A percentile compares a stretch with the other conserved stretches of the same genome.
These are phyloP conservation scores for Lipomyces spencermartinsiae DNA, from an alignment of 805 yeast genomes.

Conservation along the genomic window DNA sequence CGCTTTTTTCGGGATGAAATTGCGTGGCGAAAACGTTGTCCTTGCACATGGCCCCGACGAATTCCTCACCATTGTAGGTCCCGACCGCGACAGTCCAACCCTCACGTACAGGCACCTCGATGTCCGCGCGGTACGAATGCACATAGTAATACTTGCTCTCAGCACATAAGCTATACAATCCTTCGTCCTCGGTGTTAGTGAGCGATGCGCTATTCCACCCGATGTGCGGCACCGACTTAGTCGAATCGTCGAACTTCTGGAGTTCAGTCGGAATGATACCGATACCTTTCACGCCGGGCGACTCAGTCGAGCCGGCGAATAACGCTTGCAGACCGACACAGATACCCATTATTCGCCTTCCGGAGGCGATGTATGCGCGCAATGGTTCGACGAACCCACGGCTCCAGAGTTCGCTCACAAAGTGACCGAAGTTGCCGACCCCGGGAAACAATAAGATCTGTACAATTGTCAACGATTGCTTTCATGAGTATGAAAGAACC, in stretches of 20 bases:
- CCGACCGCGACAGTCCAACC: constrained; percentile 80
- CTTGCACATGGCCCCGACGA: constrained; percentile 79
- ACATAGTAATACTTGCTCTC: constrained; percentile 86
- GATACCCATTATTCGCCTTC: constrained; percentile 91
- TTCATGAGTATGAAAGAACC: not conserved
- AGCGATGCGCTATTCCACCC: constrained; percentile 81
- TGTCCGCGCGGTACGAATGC: constrained; percentile 86
- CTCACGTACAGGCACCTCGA: constrained; percentile 47
- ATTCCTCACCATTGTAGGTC: constrained; percentile 76
- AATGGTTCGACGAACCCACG: constrained; percentile 73
- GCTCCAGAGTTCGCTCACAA: constrained; percentile 69
- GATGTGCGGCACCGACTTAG: constrained; percentile 91
- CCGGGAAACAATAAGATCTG: constrained; percentile 82
- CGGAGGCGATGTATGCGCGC: constrained; percentile 68
- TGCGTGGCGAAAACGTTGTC: constrained; percentile 92
- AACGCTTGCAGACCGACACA: constrained; percentile 95
- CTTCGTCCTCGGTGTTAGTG: constrained; percentile 37
- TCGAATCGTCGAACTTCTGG: constrained; percentile 62
- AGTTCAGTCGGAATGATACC: constrained; percentile 61
- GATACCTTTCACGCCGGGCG: constrained; percentile 66
- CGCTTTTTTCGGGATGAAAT: constrained; percentile 99
- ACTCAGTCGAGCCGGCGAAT: constrained; percentile 76
- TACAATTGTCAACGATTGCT: not conserved
- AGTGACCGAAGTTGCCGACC: constrained; percentile 96
- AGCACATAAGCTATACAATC: constrained; percentile 69